Percentiles rank a stretch among this genome's conserved stretches.
These are phyloP conservation scores for Botrytis medusae DNA, from an alignment of 2,329 filamentous ascomycete genomes.

Conservation along the genomic window DNA sequence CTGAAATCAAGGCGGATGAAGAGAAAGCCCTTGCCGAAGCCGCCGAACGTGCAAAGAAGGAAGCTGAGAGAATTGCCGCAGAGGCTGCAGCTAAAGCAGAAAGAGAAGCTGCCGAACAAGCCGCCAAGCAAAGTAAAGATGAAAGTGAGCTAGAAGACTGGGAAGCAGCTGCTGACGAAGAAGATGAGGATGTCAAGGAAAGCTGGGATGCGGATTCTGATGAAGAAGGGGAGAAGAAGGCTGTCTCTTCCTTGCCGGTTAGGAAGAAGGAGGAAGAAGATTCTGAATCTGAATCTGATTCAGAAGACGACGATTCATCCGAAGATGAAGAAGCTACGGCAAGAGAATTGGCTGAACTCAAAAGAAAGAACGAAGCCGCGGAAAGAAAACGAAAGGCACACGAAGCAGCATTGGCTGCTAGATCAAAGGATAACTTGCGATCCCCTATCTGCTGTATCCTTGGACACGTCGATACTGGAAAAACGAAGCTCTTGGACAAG, in stretches of 20 bases:
- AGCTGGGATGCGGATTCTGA: constrained; percentile 88
- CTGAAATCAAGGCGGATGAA: constrained; percentile 65
- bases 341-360: constrained; percentile 68
- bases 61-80: constrained; percentile 66
- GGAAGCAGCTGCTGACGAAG: constrained; percentile 79
- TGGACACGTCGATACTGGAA: constrained; percentile 99
- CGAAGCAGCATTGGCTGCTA: constrained; percentile 85
- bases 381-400: constrained; percentile 86
- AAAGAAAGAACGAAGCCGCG: constrained; percentile 83
- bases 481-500: constrained; percentile 99
- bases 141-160: constrained; percentile 73
- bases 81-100: constrained; percentile 62
- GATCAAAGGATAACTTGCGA: constrained; percentile 90
- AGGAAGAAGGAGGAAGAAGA: constrained; percentile 49
- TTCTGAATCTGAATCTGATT: constrained; percentile 61
- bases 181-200: constrained; percentile 79
- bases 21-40: constrained; percentile 77
- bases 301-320: constrained; percentile 46
- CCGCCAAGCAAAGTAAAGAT: constrained; percentile 53
- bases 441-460: constrained; percentile 99
- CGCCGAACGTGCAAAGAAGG: constrained; percentile 65
- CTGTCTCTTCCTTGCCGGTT: constrained; percentile 32
- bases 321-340: constrained; percentile 76
- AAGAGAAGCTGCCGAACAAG: constrained; percentile 57
- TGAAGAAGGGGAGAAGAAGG: constrained; percentile 56